A percentile compares a stretch with the other conserved stretches of the same genome.
Evolutionary conservation across 768 basidiomycete genomes (phyloP).

Genomic region (Tylopilus subfusipes): DNA sequence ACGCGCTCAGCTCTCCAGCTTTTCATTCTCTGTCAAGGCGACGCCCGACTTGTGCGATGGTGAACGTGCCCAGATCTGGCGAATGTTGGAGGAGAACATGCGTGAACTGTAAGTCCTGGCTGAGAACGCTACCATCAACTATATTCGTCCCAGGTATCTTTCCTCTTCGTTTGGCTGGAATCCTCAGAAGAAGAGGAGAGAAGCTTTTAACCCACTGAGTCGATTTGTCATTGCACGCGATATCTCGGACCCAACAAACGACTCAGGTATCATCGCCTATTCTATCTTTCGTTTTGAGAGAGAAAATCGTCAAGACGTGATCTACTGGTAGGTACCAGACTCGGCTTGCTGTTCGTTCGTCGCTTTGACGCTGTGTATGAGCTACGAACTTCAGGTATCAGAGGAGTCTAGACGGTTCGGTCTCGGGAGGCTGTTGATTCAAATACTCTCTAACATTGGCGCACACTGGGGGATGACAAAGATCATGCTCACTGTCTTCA

Average conservation of each 20-base stretch:
- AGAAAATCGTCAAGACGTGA: slow-evolving; percentile 54
- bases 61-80: slow-evolving; percentile 49
- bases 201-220: slow-evolving; percentile 57
- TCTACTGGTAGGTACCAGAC: slow-evolving; percentile 62
- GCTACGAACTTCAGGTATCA: slow-evolving; percentile 76
- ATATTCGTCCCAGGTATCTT: slow-evolving; percentile 42
- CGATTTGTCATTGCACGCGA: slow-evolving; percentile 53
- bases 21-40: slow-evolving; percentile 22
- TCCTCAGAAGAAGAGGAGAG: slow-evolving; percentile 48
- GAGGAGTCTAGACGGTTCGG: slow-evolving; percentile 45
- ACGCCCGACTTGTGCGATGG: slow-evolving; percentile 34
- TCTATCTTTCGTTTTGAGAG: slow-evolving; percentile 71
- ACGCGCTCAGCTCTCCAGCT: slow-evolving; percentile 8
- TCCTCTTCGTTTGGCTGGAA: slow-evolving; percentile 67
- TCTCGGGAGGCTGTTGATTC: slow-evolving; percentile 54
- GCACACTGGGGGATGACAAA: slow-evolving; percentile 58
- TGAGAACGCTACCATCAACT: not conserved
- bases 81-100: slow-evolving; percentile 57
- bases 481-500: slow-evolving; percentile 72
- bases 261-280: slow-evolving; percentile 37
- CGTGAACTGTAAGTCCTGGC: slow-evolving; percentile 29
- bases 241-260: slow-evolving; percentile 10
- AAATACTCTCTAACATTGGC: slow-evolving; percentile 48
- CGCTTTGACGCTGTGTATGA: slow-evolving; percentile 25
- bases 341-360: not conserved